These are phyloP conservation scores for Trichomonascaceae sp. DNA, from an alignment of 1,139 yeast species.

Conservation along the genomic window DNA sequence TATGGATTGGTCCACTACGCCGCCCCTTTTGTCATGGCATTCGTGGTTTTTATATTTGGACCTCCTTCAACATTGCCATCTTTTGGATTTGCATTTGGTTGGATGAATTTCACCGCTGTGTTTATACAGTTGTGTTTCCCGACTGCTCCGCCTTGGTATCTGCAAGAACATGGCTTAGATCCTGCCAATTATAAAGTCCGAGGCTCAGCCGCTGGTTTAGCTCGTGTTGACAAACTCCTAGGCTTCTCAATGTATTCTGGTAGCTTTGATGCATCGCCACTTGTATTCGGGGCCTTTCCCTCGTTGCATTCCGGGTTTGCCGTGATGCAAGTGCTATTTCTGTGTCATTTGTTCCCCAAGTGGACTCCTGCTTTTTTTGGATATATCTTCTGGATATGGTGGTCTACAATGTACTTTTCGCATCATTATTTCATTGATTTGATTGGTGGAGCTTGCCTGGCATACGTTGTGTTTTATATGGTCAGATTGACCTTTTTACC, in stretches of 20 bases:
- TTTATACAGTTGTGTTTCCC: constrained; percentile 77
- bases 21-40: constrained; percentile 84
- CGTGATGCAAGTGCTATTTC: constrained; percentile 83
- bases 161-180: constrained; percentile 71
- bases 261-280: constrained; percentile 79
- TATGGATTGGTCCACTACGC: constrained; percentile 88
- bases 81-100: constrained; percentile 95
- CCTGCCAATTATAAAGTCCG: constrained; percentile 90
- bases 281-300: constrained; percentile 97
- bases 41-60: constrained; percentile 72
- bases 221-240: constrained; percentile 73
- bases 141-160: constrained; percentile 99
- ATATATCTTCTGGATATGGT: constrained; percentile 91
- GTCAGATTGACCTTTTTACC: constrained; percentile 75
- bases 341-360: constrained; percentile 75
- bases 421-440: constrained; percentile 93
- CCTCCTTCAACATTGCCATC: constrained; percentile 87
- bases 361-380: constrained; percentile 56
- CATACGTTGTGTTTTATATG: constrained; percentile 63
- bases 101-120: constrained; percentile 87
- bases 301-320: constrained; percentile 93
- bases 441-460: constrained; percentile 80
- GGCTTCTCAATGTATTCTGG: constrained; percentile 85
- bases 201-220: constrained; percentile 96
- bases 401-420: constrained; percentile 96